These are phyloP conservation scores for Multifurca ochricompacta DNA, from an alignment of 768 basidiomycete genomes.

Conservation along the genomic window DNA sequence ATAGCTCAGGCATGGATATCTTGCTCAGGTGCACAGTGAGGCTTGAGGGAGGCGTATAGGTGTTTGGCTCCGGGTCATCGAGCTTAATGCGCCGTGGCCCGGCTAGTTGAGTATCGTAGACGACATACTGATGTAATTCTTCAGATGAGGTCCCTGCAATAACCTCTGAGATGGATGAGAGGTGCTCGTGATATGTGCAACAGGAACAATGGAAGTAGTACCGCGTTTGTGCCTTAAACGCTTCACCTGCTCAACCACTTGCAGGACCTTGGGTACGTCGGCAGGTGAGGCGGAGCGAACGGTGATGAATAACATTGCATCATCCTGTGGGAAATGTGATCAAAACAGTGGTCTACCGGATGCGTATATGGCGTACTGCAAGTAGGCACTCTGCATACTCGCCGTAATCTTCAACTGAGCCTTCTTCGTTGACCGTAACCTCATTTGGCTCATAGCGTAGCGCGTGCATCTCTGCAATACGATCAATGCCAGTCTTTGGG, in stretches of 20 bases:
- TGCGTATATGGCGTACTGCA: constrained; percentile 35
- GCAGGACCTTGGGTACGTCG: constrained; percentile 71
- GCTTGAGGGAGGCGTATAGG: constrained; percentile 59
- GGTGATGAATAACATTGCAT: constrained; percentile 74
- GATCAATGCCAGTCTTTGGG: constrained; percentile 57
- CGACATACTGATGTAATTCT: constrained; percentile 69
- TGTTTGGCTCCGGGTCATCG: constrained; percentile 35
- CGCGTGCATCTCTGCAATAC: constrained; percentile 66
- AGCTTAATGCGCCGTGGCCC: constrained; percentile 60
- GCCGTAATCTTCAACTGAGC: constrained; percentile 57
- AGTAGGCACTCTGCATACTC: constrained; percentile 57
- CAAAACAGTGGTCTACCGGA: background rate
- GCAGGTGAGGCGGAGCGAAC: constrained; percentile 54
- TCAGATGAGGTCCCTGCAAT: constrained; percentile 38
- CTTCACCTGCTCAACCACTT: constrained; percentile 73
- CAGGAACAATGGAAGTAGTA: constrained; percentile 20
- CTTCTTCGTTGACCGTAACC: constrained; percentile 60
- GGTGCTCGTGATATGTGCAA: background rate
- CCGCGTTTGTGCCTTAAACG: constrained; percentile 71
- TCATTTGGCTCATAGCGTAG: constrained; percentile 67
- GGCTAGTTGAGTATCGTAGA: constrained; percentile 46
- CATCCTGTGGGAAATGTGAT: constrained; percentile 41
- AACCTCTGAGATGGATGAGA: background rate
- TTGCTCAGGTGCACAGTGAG: constrained; percentile 75
- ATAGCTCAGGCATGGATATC: constrained; percentile 79